Evolutionary conservation across 768 basidiomycete species (phyloP).

Genomic region (Rhizopogon vesiculosus): DNA sequence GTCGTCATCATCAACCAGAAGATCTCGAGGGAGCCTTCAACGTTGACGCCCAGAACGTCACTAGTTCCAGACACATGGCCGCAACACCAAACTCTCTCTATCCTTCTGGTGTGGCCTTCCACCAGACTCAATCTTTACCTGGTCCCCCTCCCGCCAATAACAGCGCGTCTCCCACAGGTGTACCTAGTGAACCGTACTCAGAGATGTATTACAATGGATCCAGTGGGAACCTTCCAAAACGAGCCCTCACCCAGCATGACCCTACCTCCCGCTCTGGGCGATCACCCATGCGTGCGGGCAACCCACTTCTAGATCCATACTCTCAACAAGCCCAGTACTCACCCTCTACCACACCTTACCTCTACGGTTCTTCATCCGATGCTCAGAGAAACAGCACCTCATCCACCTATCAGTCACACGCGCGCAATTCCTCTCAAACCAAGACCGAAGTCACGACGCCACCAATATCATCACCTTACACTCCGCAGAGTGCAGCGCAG

Average conservation of each 20-base stretch:
- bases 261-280: slow-evolving; percentile 45
- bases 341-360: slow-evolving; percentile 45
- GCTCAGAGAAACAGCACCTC: slow-evolving; percentile 37
- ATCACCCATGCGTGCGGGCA: slow-evolving; percentile 55
- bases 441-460: slow-evolving; percentile 51
- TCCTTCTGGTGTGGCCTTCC: slow-evolving; percentile 53
- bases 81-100: slow-evolving; percentile 45
- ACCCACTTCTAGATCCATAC: slow-evolving; percentile 57
- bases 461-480: slow-evolving; percentile 45
- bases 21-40: slow-evolving; percentile 56
- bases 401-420: slow-evolving; percentile 48
- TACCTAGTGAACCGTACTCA: slow-evolving; percentile 41
- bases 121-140: slow-evolving; percentile 38
- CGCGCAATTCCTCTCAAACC: slow-evolving; percentile 52
- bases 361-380: slow-evolving; percentile 33
- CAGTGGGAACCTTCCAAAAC: slow-evolving; percentile 46
- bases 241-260: slow-evolving; percentile 51
- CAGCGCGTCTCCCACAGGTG: slow-evolving; percentile 28
- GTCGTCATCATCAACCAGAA: slow-evolving; percentile 66
- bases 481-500: slow-evolving; percentile 43
- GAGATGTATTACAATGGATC: slow-evolving; percentile 62
- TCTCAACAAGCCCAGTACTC: slow-evolving; percentile 62
- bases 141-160: slow-evolving; percentile 29
- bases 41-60: slow-evolving; percentile 24
- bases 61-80: slow-evolving; percentile 19